These are phyloP conservation scores for Lolium multiflorum DNA, from an alignment of 176 grass and related monocot genomes.

Conservation along the genomic window DNA sequence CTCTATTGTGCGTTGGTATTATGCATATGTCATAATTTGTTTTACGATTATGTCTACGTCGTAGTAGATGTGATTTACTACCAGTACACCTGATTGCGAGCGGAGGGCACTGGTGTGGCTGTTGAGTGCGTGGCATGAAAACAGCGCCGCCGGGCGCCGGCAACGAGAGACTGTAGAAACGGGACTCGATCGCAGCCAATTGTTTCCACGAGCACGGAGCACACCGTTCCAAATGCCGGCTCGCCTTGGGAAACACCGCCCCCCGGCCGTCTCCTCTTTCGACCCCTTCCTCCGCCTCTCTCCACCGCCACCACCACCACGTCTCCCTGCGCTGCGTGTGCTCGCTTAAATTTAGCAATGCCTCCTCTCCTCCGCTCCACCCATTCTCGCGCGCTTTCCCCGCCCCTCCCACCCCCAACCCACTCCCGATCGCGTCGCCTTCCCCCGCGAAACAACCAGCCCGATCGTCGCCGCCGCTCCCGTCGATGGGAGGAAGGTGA, in stretches of 20 bases:
- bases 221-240: background rate
- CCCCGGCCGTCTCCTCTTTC: slow-evolving; percentile 5
- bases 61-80: too few relatives aligned
- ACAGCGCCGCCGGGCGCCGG: too few relatives aligned
- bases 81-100: too few relatives aligned
- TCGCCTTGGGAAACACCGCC: slow-evolving; percentile 18
- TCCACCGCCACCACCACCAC: background rate
- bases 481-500: slow-evolving; percentile 13
- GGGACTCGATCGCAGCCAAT: too few relatives aligned
- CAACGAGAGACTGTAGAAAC: too few relatives aligned
- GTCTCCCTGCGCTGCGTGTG: background rate
- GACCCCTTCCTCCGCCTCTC: background rate
- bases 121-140: too few relatives aligned
- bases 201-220: too few relatives aligned
- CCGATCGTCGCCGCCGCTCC: background rate
- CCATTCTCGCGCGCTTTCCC: background rate
- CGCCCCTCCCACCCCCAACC: background rate
- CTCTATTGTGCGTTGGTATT: too few relatives aligned
- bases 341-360: slow-evolving; percentile 53
- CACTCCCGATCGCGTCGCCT: background rate
- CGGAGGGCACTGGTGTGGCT: too few relatives aligned
- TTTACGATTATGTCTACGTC: too few relatives aligned
- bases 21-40: too few relatives aligned
- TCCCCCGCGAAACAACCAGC: background rate
- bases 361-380: slow-evolving; percentile 24